Evolutionary conservation across 805 yeast species (phyloP).

Genomic region (Starmerella floricola): DNA sequence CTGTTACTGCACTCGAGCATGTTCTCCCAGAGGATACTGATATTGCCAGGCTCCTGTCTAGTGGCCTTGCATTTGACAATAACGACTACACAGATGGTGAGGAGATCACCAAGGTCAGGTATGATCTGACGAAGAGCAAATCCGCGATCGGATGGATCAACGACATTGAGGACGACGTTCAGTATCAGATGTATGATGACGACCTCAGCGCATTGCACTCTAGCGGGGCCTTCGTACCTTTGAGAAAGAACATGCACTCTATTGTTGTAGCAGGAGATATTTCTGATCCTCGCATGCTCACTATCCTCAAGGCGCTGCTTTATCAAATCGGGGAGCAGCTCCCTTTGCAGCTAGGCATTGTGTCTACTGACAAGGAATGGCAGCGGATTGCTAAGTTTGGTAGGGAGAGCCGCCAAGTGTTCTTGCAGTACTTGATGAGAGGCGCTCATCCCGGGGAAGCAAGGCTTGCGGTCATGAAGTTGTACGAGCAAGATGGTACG

Average conservation of each 20-base stretch:
- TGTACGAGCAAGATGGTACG: conserved; percentile 10
- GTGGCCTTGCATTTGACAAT: conserved; percentile 13
- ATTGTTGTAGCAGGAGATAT: conserved; percentile 57
- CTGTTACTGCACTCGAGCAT: conserved; percentile 23
- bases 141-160: conserved; percentile 55
- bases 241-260: conserved; percentile 64
- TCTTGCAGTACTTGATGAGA: conserved; percentile 10
- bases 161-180: conserved; percentile 53
- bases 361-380: conserved; percentile 42
- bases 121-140: conserved; percentile 25
- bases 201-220: conserved; percentile 33
- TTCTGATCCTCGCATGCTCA: conserved; percentile 40
- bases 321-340: conserved; percentile 36
- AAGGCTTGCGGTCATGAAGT: conserved; percentile 13
- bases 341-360: conserved; percentile 70
- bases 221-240: conserved; percentile 55
- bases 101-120: conserved; percentile 21
- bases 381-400: conserved; percentile 17
- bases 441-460: conserved; percentile 12
- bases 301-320: conserved; percentile 32
- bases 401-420: conserved; percentile 18
- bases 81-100: neutral
- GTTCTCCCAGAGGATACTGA: conserved; percentile 29
- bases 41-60: conserved; percentile 25
- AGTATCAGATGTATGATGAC: conserved; percentile 37